Conservation (phyloP, 1,284 basidiomycete species). For the Afroboletus lepidellus region DNA sequence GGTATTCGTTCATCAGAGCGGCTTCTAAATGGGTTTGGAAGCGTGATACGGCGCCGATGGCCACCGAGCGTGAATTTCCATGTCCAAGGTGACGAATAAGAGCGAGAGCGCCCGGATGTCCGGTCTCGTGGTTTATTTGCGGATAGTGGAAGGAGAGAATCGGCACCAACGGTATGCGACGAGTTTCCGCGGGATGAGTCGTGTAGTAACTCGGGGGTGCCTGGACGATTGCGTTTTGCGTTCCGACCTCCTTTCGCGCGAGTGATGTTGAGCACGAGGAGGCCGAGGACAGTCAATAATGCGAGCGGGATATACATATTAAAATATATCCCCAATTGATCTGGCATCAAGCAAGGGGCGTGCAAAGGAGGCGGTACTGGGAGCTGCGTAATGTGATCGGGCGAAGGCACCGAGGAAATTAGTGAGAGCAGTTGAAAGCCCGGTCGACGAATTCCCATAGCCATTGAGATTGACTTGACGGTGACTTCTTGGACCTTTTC, state of each 20-base stretch:
- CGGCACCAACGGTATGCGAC: slow-evolving; percentile 5
- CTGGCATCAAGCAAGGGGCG: slow-evolving; percentile 65
- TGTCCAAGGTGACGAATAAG: slow-evolving; percentile 20
- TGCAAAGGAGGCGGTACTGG: slow-evolving; percentile 36
- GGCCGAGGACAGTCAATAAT: slow-evolving; percentile 40
- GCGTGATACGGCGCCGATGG: slow-evolving; percentile 27
- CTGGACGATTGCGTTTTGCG: slow-evolving; percentile 9
- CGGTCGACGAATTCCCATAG: slow-evolving; percentile 70
- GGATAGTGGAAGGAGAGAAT: slow-evolving; percentile 19
- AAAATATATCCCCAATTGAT: slow-evolving; percentile 62
- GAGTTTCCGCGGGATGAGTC: slow-evolving; percentile 10
- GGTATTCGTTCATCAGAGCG: slow-evolving; percentile 9
- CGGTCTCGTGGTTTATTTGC: slow-evolving; percentile 11
- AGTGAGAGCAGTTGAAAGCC: slow-evolving; percentile 87
- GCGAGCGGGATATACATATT: slow-evolving; percentile 53
- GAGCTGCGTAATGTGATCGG: slow-evolving; percentile 28
- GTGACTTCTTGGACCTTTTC: slow-evolving; percentile 65
- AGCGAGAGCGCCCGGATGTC: slow-evolving; percentile 12
- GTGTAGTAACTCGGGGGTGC: slow-evolving; percentile 7
- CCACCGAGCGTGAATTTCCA: slow-evolving; percentile 31
- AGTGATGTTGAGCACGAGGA: slow-evolving; percentile 38
- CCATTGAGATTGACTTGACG: slow-evolving; percentile 82
- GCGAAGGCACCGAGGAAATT: slow-evolving; percentile 41
- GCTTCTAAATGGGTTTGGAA: slow-evolving; percentile 21
- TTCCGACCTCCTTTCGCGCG: slow-evolving; percentile 15